Evolutionary conservation across 768 basidiomycete genomes (phyloP).

Genomic region (Suillus subaureus): DNA sequence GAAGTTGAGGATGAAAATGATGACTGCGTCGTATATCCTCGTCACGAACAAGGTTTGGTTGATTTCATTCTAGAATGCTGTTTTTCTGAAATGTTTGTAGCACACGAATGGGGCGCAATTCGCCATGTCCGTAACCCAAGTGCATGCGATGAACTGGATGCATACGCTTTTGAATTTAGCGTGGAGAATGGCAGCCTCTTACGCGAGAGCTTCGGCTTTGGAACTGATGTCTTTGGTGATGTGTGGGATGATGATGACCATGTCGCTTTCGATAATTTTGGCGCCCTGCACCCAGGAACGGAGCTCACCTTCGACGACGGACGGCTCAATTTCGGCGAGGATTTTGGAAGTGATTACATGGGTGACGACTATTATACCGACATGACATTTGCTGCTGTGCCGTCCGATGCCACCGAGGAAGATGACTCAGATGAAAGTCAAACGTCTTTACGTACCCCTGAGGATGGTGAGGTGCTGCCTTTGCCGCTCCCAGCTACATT

Average conservation of each 20-base stretch:
- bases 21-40: conserved; percentile 32
- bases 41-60: conserved; percentile 24
- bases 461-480: conserved; percentile 24
- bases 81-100: conserved; percentile 16
- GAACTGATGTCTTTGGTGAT: conserved; percentile 14
- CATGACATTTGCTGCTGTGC: conserved; percentile 20
- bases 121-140: conserved; percentile 17
- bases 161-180: conserved; percentile 27
- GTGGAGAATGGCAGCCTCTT: conserved; percentile 29
- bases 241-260: conserved; percentile 28
- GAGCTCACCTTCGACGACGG: conserved; percentile 10
- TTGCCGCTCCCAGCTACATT: conserved; percentile 6
- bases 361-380: conserved; percentile 15
- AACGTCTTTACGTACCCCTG: conserved; percentile 28
- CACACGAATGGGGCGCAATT: conserved; percentile 31
- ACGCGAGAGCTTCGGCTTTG: conserved; percentile 24
- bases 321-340: conserved; percentile 13
- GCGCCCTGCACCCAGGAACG: neutral
- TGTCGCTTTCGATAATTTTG: conserved; percentile 21
- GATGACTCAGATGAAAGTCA: conserved; percentile 32
- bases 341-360: conserved; percentile 14
- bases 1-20: conserved; percentile 17
- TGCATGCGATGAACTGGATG: conserved; percentile 17
- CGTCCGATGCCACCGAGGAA: conserved; percentile 31
- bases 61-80: neutral